Base-by-base conservation (phyloP, 2,329 filamentous ascomycete species). In the Pseudogymnoascus sp. region DNA sequence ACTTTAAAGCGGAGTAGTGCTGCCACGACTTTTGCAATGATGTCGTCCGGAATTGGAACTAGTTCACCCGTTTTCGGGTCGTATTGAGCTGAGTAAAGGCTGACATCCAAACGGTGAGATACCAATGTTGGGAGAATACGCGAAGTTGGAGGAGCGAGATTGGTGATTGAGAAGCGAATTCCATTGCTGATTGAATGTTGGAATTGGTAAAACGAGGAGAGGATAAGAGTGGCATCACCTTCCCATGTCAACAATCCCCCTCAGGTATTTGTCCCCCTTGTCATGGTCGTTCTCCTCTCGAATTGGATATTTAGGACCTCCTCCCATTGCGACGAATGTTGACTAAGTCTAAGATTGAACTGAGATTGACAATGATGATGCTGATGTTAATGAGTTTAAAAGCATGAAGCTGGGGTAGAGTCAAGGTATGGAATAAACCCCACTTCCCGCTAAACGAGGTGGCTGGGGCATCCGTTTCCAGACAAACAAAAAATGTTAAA, bases 111-210 rank as follows among this genome's bases (percentile, higher is more conserved):
- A 5, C 85, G 81, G 64, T 85, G 80, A 66, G 84, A 80, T 70
- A 83, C 85, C 60, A 76, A 67, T 7, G 74, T 75, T 2, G 87
- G 87, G 62, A 90, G 76, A 58, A 85, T 82, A 28, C 87, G 83
- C 8, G 84, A 79, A 19, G 82, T 83, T 4, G 79, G 77, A 8
- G 82, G 79, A 7, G 79, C 76, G 5, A 86, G 76, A 65, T 83
- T 79, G 12, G 85, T 82, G 63, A 90, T 86, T 8, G 86, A 89
- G 75, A 89, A 88, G 38, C 87, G 85, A 65, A 90, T 88, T 64
- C 87, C 87, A 75, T 90, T 90, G 74, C 86, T 83, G 62, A 22
- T 38, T 12, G 16, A 42, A 58, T 28, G 52, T 55, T 49, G 39
- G 30, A 11, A 28, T 62, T 41, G 45, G 52, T 12, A n/a, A 12